These are phyloP conservation scores for Colletotrichum sansevieriae DNA, from an alignment of 2,329 filamentous ascomycete genomes.

Conservation along the genomic window DNA sequence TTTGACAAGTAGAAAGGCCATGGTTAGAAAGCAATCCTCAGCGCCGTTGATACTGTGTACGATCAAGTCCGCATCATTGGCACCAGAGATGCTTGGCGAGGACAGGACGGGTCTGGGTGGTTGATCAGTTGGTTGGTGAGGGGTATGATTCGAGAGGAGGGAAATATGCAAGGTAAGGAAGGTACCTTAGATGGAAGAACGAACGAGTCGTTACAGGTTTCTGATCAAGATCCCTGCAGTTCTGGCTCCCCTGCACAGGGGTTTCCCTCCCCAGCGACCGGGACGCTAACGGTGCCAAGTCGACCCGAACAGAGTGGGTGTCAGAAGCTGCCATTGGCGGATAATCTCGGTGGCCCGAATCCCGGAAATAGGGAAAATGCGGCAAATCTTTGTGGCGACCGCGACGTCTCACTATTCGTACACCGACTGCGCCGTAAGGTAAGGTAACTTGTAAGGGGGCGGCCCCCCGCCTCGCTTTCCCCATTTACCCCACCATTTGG, in stretches of 20 bases:
- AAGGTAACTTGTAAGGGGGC: background rate
- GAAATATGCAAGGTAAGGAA: background rate
- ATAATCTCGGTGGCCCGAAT: constrained; percentile 37
- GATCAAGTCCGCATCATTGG: background rate
- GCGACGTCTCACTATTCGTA: background rate
- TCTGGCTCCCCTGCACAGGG: constrained; percentile 1
- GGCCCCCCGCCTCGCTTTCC: constrained; percentile 26
- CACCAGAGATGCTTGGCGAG: constrained; percentile 6
- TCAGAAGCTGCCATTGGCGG: constrained; percentile 36
- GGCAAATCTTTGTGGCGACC: constrained; percentile 39
- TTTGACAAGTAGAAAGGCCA: background rate
- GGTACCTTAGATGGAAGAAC: no score
- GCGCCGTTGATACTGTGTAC: background rate
- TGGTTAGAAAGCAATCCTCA: background rate
- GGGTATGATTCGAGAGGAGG: background rate
- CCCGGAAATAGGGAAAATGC: constrained; percentile 42
- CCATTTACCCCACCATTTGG: constrained; percentile 41
- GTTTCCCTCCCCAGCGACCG: constrained; percentile 27
- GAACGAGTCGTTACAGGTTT: no score
- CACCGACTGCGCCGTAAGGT: constrained; percentile 6
- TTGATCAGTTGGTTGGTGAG: constrained; percentile 16
- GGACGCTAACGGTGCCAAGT: constrained; percentile 38
- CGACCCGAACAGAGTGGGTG: constrained; percentile 14
- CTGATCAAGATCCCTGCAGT: constrained; percentile 12
- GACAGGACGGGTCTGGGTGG: constrained; percentile 30